Conservation (phyloP, 305 asterid genomes). For the Solanum hybrid region DNA sequence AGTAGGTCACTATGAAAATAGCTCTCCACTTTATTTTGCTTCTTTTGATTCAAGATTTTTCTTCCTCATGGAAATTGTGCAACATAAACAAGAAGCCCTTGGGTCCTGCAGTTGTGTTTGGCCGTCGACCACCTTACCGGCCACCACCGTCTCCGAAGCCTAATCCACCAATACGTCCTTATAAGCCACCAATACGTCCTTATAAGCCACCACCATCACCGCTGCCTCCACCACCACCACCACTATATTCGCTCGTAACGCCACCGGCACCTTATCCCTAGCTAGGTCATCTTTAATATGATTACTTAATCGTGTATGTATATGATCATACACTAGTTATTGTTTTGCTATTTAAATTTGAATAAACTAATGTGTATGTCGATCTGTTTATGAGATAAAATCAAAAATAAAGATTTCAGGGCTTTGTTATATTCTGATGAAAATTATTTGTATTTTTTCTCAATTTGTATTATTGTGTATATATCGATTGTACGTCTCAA, state of each 20-base stretch:
- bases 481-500: not conserved
- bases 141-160: not conserved
- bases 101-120: not conserved
- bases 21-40: not conserved
- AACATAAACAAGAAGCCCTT: not conserved
- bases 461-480: not conserved
- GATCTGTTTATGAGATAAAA: not conserved
- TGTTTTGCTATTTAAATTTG: not conserved
- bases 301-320: not conserved
- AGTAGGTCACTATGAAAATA: not conserved
- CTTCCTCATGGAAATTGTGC: not conserved
- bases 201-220: no score
- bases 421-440: not conserved
- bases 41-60: not conserved
- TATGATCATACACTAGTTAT: not conserved
- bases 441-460: not conserved
- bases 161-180: not conserved
- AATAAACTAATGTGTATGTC: no score
- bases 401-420: not conserved
- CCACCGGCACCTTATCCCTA: not conserved
- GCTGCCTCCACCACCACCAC: not conserved
- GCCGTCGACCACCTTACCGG: not conserved
- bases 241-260: accelerated
- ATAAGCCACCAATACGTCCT: not conserved
- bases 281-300: not conserved